Conservation (phyloP, 225 moss, liverwort and hornwort genomes). For the Sphagnum tenellum region DNA sequence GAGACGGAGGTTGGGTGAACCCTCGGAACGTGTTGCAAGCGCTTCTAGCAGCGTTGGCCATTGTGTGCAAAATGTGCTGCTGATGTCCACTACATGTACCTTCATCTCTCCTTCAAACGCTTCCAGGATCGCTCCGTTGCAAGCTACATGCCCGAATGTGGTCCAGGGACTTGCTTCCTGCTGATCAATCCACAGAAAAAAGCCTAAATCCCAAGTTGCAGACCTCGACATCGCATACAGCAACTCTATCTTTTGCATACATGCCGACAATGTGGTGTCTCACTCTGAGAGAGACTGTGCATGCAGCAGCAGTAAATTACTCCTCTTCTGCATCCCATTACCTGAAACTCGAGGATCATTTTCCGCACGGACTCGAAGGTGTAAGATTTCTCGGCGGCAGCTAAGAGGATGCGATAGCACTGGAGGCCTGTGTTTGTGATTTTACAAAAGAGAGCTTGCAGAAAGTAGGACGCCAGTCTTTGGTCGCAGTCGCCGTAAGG, state of each 20-base stretch:
- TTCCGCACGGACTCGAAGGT: slow-evolving; percentile 3
- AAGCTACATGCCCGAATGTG: slow-evolving; percentile 25
- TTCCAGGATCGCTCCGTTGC: slow-evolving; percentile 23
- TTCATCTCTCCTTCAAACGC: slow-evolving; percentile 20
- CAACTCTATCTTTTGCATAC: too few species aligned
- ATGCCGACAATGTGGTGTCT: too few species aligned
- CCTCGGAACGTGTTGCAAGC: slow-evolving; percentile 12
- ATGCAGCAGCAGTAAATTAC: too few species aligned
- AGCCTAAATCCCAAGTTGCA: too few species aligned
- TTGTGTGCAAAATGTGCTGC: slow-evolving; percentile 19
- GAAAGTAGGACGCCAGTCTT: slow-evolving; percentile 20
- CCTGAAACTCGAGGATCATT: slow-evolving; percentile 11
- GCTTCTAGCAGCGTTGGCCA: slow-evolving; percentile 23
- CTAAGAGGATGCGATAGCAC: slow-evolving; percentile 7
- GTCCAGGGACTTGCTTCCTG: slow-evolving; percentile 7
- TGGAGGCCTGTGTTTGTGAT: slow-evolving; percentile 2
- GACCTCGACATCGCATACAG: too few species aligned
- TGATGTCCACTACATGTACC: slow-evolving; percentile 26
- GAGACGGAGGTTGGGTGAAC: slow-evolving; percentile 20
- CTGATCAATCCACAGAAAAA: too few species aligned
- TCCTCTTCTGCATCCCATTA: slow-evolving; percentile 7
- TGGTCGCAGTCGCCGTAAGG: slow-evolving; percentile 21
- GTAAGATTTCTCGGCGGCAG: not conserved
- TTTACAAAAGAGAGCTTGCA: slow-evolving; percentile 11
- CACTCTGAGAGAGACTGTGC: too few species aligned